Conservation (phyloP, 495 filamentous ascomycete genomes). For the Sordaria brevicollis region DNA sequence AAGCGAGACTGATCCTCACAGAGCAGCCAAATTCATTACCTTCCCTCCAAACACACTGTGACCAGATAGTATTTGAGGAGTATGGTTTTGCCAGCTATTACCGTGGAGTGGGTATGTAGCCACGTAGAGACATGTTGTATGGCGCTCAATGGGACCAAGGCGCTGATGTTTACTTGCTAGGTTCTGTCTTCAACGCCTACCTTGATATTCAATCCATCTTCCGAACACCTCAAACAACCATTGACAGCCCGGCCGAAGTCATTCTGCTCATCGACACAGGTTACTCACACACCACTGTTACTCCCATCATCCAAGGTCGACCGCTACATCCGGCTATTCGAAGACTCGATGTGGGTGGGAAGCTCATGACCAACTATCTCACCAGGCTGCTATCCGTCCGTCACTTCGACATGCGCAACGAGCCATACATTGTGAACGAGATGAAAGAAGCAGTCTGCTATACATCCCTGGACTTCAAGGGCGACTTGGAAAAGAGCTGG, state of each 20-base stretch:
- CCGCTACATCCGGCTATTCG: slow-evolving; percentile 75
- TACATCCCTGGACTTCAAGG: slow-evolving; percentile 65
- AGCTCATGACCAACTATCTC: slow-evolving; percentile 88
- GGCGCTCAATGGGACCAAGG: neutral
- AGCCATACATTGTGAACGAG: slow-evolving; percentile 84
- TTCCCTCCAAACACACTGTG: slow-evolving; percentile 73
- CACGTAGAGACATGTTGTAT: neutral
- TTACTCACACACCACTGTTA: slow-evolving; percentile 89
- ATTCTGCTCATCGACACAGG: slow-evolving; percentile 82
- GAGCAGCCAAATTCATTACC: slow-evolving; percentile 86
- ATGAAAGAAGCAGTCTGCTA: slow-evolving; percentile 90
- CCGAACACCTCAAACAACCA: slow-evolving; percentile 32
- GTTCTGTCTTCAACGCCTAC: slow-evolving; percentile 70
- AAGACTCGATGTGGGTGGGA: slow-evolving; percentile 84
- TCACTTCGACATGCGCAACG: slow-evolving; percentile 90
- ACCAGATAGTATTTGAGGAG: slow-evolving; percentile 96
- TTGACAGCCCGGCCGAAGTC: slow-evolving; percentile 59
- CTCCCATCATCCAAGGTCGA: slow-evolving; percentile 70
- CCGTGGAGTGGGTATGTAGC: slow-evolving; percentile 54
- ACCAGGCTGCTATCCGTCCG: slow-evolving; percentile 82
- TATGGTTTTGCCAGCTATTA: slow-evolving; percentile 88
- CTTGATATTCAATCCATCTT: slow-evolving; percentile 63
- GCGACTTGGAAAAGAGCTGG: slow-evolving; percentile 74
- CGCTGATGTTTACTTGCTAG: slow-evolving; percentile 14
- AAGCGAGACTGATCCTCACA: slow-evolving; percentile 72